phyloP scores from a whole-genome alignment of 257 asterid genomes.

The Fraxinus americana region DNA sequence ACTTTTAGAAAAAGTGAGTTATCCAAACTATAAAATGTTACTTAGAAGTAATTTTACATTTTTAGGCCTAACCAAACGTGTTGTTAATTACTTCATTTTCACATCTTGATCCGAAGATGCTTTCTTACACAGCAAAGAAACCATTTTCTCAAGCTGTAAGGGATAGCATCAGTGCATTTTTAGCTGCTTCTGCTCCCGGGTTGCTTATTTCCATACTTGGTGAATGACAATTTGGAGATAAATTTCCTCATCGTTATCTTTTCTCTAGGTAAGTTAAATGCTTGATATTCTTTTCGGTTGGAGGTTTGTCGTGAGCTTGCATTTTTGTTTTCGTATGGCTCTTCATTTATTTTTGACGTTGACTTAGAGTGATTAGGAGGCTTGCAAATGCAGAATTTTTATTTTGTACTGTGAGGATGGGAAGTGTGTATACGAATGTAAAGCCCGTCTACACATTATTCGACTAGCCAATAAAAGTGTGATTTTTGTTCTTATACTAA shows the following conservation, averaged over 20 bases:
- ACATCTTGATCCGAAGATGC: slow-evolving; percentile 18
- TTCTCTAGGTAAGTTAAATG: slow-evolving; percentile 35
- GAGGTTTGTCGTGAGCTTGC: slow-evolving; percentile 67
- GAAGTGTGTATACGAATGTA: slow-evolving; percentile 61
- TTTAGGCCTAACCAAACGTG: not conserved
- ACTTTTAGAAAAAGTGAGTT: not conserved
- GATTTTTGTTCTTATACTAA: slow-evolving; percentile 11
- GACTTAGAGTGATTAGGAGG: slow-evolving; percentile 43
- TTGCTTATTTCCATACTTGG: slow-evolving; percentile 33
- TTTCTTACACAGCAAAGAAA: slow-evolving; percentile 30
- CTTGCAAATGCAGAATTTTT: slow-evolving; percentile 47
- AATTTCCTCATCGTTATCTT: not conserved
- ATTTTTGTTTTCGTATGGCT: slow-evolving; percentile 25
- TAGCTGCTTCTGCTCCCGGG: slow-evolving; percentile 65
- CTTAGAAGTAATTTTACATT: not conserved
- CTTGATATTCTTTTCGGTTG: slow-evolving; percentile 54
- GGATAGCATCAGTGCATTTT: slow-evolving; percentile 60
- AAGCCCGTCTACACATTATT: slow-evolving; percentile 42
- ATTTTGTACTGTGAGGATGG: slow-evolving; percentile 32
- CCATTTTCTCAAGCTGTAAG: slow-evolving; percentile 37
- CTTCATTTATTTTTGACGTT: slow-evolving; percentile 30
- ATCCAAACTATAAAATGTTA: not conserved
- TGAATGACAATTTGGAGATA: slow-evolving; percentile 25
- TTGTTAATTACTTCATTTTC: slow-evolving; percentile 3
- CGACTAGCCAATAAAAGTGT: slow-evolving; percentile 53